These are phyloP conservation scores for Bimuria novae-zelandiae DNA, from an alignment of 2,329 filamentous ascomycete genomes.

Conservation along the genomic window DNA sequence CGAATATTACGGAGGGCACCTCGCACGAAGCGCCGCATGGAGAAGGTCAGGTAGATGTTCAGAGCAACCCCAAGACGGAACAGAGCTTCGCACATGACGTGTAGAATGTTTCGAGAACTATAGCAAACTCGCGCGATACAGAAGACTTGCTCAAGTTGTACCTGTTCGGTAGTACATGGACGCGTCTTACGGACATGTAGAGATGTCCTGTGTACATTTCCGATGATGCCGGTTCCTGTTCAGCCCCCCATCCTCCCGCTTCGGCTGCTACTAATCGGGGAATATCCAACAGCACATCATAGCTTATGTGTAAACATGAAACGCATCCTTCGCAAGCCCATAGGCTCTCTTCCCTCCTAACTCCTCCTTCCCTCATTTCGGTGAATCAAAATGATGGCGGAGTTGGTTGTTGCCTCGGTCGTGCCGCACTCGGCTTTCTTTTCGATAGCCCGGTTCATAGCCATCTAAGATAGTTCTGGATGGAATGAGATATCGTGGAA, in stretches of 20 bases:
- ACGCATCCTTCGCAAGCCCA: not conserved
- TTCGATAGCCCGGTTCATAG: no score
- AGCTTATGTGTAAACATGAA: not conserved
- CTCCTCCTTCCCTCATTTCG: not conserved
- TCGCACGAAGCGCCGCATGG: slow-evolving; percentile 25
- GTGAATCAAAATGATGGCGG: slow-evolving; percentile 1
- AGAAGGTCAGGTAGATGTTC: slow-evolving; percentile 9
- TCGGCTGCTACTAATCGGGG: not conserved
- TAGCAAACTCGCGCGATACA: slow-evolving; percentile 3
- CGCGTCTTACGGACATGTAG: not conserved
- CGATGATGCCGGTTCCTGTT: not conserved
- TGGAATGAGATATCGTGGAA: no score
- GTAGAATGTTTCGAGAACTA: not conserved
- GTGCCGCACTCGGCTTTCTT: no score
- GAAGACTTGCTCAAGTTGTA: not conserved
- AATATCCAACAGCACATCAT: slow-evolving; percentile 1
- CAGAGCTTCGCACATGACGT: slow-evolving; percentile 8
- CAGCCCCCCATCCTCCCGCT: not conserved
- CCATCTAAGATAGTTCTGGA: no score
- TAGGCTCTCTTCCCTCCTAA: not conserved
- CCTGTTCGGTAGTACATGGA: no score
- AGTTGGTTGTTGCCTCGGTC: not conserved
- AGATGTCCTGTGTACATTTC: slow-evolving; percentile 1
- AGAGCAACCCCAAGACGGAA: slow-evolving; percentile 3
- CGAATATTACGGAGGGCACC: slow-evolving; percentile 31